Percentiles rank a stretch among this genome's conserved stretches.
Conservation (phyloP, 2,329 filamentous ascomycete genomes). For the Lasiodiplodia hormozganensis region DNA sequence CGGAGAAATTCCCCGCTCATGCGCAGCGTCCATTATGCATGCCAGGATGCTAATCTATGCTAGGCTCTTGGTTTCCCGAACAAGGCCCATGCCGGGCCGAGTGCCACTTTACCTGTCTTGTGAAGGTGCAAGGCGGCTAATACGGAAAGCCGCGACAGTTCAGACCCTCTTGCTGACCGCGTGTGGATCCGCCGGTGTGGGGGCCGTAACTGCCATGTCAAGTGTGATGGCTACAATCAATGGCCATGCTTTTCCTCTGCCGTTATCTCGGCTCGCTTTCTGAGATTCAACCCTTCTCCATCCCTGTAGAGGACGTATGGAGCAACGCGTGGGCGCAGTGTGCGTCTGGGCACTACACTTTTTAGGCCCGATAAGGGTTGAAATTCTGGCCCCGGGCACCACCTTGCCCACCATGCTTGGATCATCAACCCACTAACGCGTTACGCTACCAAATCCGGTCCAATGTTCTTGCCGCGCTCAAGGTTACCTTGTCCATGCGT, state of each 20-base stretch:
- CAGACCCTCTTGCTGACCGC: no score
- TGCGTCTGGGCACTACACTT: not conserved
- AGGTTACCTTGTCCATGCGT: not conserved
- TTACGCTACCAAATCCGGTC: conserved; percentile 1
- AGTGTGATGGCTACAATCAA: not conserved
- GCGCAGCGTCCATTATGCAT: no score
- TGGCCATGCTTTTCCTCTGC: no score
- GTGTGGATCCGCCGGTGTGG: not conserved
- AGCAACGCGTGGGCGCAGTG: not conserved
- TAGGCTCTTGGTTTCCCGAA: not conserved
- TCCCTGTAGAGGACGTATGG: not conserved
- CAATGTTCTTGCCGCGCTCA: not conserved
- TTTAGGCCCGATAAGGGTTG: conserved; percentile 9
- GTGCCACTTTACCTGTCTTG: not conserved
- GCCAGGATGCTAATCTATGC: no score
- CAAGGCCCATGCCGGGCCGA: not conserved
- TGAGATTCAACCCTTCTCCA: not conserved
- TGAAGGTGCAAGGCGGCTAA: not conserved
- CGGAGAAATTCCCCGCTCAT: not conserved
- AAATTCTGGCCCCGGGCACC: not conserved
- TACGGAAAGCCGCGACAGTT: not conserved
- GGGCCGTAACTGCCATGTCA: not conserved
- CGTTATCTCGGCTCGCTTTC: not conserved
- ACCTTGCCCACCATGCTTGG: not conserved
- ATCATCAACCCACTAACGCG: conserved; percentile 21